A percentile compares a stretch with the other conserved stretches of the same genome.
Evolutionary conservation across 129 eudicot genomes (phyloP).

Genomic region (Flaveria ramosissima): DNA sequence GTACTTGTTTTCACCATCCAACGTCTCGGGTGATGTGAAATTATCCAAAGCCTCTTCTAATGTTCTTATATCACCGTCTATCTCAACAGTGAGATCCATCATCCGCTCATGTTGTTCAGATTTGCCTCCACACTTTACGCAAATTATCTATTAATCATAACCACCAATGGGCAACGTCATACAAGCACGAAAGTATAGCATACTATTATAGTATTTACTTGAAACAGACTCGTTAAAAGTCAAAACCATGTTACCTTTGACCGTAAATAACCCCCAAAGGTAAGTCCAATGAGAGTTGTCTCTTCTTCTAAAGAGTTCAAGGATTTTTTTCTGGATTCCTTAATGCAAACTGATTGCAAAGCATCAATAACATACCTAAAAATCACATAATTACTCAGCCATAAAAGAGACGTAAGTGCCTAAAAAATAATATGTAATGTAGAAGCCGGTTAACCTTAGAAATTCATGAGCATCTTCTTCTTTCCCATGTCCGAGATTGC

Average conservation of each 20-base stretch:
- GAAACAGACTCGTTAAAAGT: not conserved
- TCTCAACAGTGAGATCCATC: constrained; percentile 95
- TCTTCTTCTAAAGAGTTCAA: constrained; percentile 66
- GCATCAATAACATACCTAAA: constrained; percentile 74
- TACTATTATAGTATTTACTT: not conserved
- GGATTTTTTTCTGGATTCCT: constrained; percentile 51
- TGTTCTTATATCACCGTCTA: constrained; percentile 68
- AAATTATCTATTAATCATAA: constrained; percentile 54
- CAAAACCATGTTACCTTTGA: constrained; percentile 61
- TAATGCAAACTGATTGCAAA: constrained; percentile 73
- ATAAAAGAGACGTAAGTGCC: not conserved
- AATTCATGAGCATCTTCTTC: constrained; percentile 98
- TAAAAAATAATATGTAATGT: too few relatives aligned
- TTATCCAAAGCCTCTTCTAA: constrained; percentile 75
- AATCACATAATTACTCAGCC: constrained; percentile 10
- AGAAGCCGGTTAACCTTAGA: constrained; percentile 48
- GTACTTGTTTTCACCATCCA: constrained; percentile 95
- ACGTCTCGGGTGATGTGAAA: constrained; percentile 70
- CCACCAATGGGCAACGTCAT: not conserved
- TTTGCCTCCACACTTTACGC: constrained; percentile 81
- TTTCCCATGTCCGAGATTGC: constrained; percentile 74
- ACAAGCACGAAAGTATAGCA: not conserved
- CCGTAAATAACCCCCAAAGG: constrained; percentile 93
- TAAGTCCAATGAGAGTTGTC: constrained; percentile 79
- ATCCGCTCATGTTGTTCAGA: constrained; percentile 80